These are phyloP conservation scores for Arthrobotrys megalospora DNA, from an alignment of 2,329 filamentous ascomycete genomes.

Conservation along the genomic window DNA sequence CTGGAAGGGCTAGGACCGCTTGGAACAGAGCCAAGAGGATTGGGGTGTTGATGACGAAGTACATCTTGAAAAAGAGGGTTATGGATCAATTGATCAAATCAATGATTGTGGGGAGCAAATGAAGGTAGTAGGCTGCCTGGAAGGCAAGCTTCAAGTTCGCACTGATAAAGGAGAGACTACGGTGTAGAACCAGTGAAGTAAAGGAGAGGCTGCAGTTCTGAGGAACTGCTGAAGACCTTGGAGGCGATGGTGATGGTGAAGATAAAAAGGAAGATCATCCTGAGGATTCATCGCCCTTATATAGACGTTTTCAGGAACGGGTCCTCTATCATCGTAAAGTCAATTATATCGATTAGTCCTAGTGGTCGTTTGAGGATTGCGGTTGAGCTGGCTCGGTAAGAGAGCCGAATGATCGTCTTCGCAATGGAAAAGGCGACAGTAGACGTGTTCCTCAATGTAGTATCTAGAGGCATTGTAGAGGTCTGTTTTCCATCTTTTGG, in stretches of 20 bases:
- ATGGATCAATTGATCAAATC: background rate
- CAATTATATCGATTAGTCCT: background rate
- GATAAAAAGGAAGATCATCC: background rate
- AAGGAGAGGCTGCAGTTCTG: slow-evolving; percentile 25
- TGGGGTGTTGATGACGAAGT: slow-evolving; percentile 22
- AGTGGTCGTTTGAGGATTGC: background rate
- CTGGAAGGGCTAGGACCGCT: slow-evolving; percentile 18
- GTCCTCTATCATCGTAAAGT: background rate
- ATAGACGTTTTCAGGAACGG: background rate
- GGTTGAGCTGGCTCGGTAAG: background rate
- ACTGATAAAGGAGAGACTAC: slow-evolving; percentile 11
- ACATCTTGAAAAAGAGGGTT: slow-evolving; percentile 11
- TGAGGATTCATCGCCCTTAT: background rate
- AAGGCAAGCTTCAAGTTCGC: background rate
- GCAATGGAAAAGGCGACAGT: background rate
- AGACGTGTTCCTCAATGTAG: background rate
- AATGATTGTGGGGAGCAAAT: background rate
- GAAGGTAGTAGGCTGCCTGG: background rate
- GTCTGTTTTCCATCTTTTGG: slow-evolving; percentile 1
- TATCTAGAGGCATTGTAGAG: slow-evolving; percentile 11
- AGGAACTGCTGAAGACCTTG: slow-evolving; percentile 8
- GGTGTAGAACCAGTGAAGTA: background rate
- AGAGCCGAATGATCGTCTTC: background rate
- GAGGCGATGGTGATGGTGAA: background rate
- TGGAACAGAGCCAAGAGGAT: slow-evolving; percentile 32